Conservation (phyloP, 495 filamentous ascomycete genomes). For the Eremomyces bilateralis region DNA sequence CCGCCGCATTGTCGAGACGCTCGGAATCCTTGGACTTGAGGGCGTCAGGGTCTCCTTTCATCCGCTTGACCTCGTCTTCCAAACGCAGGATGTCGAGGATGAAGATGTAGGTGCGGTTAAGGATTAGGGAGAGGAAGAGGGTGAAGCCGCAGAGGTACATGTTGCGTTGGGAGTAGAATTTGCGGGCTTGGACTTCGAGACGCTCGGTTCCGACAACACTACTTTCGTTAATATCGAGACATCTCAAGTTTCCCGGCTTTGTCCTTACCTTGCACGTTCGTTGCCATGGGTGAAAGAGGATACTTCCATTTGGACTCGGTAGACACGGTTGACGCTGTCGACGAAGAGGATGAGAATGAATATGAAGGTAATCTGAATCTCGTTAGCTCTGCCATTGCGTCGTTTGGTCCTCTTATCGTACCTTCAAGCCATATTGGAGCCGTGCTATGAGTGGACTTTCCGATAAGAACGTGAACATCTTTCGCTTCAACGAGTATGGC, state of each 20-base stretch:
- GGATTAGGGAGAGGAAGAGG: slow-evolving; percentile 92
- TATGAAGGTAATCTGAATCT: slow-evolving; percentile 75
- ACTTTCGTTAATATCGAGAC: no score
- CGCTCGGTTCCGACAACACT: slow-evolving; percentile 77
- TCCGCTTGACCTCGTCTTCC: slow-evolving; percentile 74
- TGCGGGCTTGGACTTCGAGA: slow-evolving; percentile 95
- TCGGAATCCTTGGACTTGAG: slow-evolving; percentile 39
- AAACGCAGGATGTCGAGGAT: slow-evolving; percentile 86
- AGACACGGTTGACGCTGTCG: slow-evolving; percentile 96
- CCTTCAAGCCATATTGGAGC: slow-evolving; percentile 62
- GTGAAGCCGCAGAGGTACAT: slow-evolving; percentile 99
- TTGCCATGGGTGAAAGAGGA: neutral
- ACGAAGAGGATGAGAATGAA: slow-evolving; percentile 97
- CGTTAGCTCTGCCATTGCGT: slow-evolving; percentile 28
- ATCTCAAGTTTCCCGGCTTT: no score
- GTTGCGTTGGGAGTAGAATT: slow-evolving; percentile 99
- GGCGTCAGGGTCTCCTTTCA: slow-evolving; percentile 54
- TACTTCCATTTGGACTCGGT: slow-evolving; percentile 73
- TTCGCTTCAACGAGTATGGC: slow-evolving; percentile 67
- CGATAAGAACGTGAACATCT: slow-evolving; percentile 81
- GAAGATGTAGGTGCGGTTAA: slow-evolving; percentile 97
- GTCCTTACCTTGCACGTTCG: no score
- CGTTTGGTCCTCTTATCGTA: slow-evolving; percentile 19
- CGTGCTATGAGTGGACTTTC: slow-evolving; percentile 69
- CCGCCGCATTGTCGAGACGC: slow-evolving; percentile 39